phyloP scores from a whole-genome alignment of 2,329 filamentous ascomycete species.

The Sclerotinia subarctica region DNA sequence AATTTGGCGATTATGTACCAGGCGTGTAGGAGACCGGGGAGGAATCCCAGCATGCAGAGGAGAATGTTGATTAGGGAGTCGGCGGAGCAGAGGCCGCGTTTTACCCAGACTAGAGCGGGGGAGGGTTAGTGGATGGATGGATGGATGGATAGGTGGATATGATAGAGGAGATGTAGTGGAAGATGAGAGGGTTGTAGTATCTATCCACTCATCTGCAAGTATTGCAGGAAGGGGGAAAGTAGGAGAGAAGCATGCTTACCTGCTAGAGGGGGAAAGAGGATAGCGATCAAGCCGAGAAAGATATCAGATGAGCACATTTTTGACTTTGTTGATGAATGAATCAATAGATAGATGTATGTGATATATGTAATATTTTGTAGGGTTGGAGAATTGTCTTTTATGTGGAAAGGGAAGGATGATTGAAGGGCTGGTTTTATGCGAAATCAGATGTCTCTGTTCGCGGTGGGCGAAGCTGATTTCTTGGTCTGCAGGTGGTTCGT shows the following conservation, averaged over 20 bases:
- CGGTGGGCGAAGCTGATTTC: constrained; percentile 3
- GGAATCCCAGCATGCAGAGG: constrained; percentile 72
- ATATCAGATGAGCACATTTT: constrained; percentile 59
- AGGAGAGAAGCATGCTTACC: constrained; percentile 46
- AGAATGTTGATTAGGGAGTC: constrained; percentile 95
- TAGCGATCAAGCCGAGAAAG: constrained; percentile 62
- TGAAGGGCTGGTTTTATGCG: constrained; percentile 1
- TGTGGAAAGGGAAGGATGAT: not conserved
- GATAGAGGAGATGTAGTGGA: not conserved
- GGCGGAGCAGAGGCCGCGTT: constrained; percentile 85
- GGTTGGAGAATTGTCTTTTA: not conserved
- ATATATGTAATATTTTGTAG: no score
- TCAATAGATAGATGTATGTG: no score
- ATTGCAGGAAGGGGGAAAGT: not conserved
- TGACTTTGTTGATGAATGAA: constrained; percentile 1
- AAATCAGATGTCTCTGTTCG: constrained; percentile 10
- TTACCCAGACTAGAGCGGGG: constrained; percentile 79
- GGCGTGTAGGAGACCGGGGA: constrained; percentile 87
- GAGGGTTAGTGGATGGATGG: not conserved
- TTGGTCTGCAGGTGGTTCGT: constrained; percentile 13
- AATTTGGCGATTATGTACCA: constrained; percentile 97
- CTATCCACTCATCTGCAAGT: not conserved
- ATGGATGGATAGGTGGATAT: not conserved
- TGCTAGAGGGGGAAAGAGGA: constrained; percentile 63
- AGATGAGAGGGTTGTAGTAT: not conserved